Percentiles rank a stretch among this genome's conserved stretches.
These are phyloP conservation scores for Coemansia sp. DNA, from an alignment of 192 early-diverging fungal genomes.

Conservation along the genomic window DNA sequence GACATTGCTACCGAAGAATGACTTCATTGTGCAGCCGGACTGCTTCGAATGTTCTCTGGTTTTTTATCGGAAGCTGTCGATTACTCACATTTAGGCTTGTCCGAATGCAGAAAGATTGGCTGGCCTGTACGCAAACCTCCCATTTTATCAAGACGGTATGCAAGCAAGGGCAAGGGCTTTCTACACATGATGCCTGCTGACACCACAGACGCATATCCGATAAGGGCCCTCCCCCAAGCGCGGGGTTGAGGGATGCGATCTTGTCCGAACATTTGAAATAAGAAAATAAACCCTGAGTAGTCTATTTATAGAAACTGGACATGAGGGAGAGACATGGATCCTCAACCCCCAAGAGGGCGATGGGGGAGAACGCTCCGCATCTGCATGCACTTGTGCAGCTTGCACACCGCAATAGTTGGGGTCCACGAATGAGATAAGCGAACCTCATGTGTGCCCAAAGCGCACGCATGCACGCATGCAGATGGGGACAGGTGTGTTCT, in stretches of 20 bases:
- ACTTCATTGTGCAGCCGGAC: conserved; percentile 5
- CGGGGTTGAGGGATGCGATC: neutral
- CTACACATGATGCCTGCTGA: neutral
- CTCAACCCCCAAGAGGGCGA: neutral
- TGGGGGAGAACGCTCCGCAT: neutral
- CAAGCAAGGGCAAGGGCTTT: neutral
- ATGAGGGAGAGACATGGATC: neutral
- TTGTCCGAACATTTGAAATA: neutral
- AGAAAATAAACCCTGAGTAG: neutral
- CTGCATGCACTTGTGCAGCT: conserved; percentile 6
- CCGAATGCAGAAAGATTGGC: neutral
- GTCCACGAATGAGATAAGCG: conserved; percentile 10
- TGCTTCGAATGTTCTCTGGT: neutral
- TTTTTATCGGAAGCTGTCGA: neutral
- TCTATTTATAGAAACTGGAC: conserved; percentile 17
- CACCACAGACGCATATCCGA: neutral
- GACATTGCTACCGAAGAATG: neutral
- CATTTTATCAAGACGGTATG: neutral
- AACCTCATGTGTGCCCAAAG: neutral
- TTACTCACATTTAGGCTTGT: neutral
- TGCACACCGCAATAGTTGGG: conserved; percentile 16
- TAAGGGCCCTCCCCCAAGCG: neutral
- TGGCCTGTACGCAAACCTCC: neutral
- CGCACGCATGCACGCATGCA: conserved; percentile 2
- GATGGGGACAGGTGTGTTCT: conserved; percentile 1